Evolutionary conservation across 225 moss, liverwort and hornwort species (phyloP).

Genomic region (Climacium dendroides): DNA sequence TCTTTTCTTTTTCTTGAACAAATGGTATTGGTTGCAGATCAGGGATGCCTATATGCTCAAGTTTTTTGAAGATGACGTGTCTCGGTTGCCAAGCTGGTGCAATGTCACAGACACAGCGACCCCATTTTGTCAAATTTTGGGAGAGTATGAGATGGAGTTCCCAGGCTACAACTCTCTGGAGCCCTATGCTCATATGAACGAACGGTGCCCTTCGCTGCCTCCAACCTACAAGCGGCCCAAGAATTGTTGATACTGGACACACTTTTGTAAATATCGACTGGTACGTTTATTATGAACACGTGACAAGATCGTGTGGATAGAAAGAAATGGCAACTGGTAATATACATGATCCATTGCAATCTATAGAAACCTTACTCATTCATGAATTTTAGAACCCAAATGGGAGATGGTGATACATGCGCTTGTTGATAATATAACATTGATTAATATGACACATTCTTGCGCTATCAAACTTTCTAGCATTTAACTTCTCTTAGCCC

Average conservation of each 20-base stretch:
- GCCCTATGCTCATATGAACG: slow-evolving; percentile 76
- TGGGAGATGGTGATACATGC: not conserved
- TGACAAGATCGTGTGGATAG: not conserved
- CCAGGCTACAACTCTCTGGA: slow-evolving; percentile 62
- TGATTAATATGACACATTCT: not conserved
- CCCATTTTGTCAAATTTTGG: slow-evolving; percentile 78
- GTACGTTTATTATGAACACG: not conserved
- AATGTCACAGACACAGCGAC: slow-evolving; percentile 6
- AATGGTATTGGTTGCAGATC: slow-evolving; percentile 27
- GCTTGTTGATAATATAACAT: not conserved
- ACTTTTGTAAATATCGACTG: not conserved
- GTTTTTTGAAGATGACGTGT: slow-evolving; percentile 51
- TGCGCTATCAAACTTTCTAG: not conserved
- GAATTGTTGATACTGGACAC: slow-evolving; percentile 22
- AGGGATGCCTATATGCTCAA: slow-evolving; percentile 92
- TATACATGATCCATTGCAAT: not conserved
- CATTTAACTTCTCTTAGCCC: not conserved
- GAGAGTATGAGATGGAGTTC: slow-evolving; percentile 69
- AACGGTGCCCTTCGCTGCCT: slow-evolving; percentile 71
- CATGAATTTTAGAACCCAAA: not conserved
- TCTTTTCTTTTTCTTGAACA: not conserved
- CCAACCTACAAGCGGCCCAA: slow-evolving; percentile 51
- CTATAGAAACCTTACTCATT: not conserved
- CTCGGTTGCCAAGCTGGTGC: slow-evolving; percentile 80
- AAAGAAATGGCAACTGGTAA: not conserved